These are phyloP conservation scores for Debaryomyces hansenii DNA, from an alignment of 805 yeast genomes.

Conservation along the genomic window DNA sequence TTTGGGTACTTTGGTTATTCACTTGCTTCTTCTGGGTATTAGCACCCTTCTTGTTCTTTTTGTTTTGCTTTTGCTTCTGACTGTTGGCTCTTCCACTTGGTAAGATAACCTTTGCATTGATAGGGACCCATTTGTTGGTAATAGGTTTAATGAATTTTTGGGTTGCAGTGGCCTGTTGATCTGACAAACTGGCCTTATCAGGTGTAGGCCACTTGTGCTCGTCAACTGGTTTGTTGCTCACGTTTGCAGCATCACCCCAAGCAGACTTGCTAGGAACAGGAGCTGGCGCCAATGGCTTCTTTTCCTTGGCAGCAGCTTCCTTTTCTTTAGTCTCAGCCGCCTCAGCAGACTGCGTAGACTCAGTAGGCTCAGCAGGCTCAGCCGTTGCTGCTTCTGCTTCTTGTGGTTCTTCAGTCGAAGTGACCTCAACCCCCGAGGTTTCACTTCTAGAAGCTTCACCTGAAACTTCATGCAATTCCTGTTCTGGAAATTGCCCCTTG, in stretches of 20 bases:
- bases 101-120: conserved; percentile 41
- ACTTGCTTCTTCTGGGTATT: conserved; percentile 6
- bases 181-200: conserved; percentile 24
- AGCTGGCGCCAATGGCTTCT: conserved; percentile 43
- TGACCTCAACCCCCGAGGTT: neutral
- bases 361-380: neutral
- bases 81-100: conserved; percentile 32
- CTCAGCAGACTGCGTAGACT: too few relatives aligned
- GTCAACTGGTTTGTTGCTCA: conserved; percentile 27
- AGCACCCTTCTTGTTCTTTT: conserved; percentile 27
- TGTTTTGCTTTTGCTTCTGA: conserved; percentile 22
- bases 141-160: conserved; percentile 40
- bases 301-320: conserved; percentile 20
- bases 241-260: conserved; percentile 32
- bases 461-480: neutral
- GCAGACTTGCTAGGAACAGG: conserved; percentile 46
- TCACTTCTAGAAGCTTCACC: neutral
- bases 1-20: conserved; percentile 4
- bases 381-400: conserved; percentile 5
- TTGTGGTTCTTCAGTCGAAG: neutral
- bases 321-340: conserved; percentile 8
- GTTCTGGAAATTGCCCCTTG: conserved; percentile 18
- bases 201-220: conserved; percentile 48
- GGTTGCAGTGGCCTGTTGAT: conserved; percentile 10
- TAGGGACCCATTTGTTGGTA: conserved; percentile 47